Percentiles rank a stretch among this genome's conserved stretches.
Evolutionary conservation across 2,329 filamentous ascomycete genomes (phyloP).

Genomic region (Colletotrichum sp.): DNA sequence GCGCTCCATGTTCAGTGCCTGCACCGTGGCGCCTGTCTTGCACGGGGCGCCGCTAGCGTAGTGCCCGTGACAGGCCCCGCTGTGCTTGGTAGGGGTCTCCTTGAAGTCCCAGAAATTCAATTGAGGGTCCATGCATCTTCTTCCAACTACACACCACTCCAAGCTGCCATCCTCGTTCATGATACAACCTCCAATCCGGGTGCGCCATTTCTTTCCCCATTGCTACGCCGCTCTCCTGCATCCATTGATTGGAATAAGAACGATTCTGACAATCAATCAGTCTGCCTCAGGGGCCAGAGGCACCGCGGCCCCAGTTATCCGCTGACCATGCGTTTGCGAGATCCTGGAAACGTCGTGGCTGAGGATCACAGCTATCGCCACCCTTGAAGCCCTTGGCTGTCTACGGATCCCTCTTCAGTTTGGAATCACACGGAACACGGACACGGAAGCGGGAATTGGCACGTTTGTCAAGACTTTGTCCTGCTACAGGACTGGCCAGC

Average conservation of each 20-base stretch:
- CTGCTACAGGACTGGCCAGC: background rate
- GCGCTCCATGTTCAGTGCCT: background rate
- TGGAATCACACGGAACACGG: background rate
- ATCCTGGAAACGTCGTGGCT: background rate
- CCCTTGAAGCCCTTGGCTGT: background rate
- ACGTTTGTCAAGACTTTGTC: background rate
- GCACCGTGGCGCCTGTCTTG: background rate
- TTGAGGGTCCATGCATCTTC: background rate
- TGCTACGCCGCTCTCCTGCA: background rate
- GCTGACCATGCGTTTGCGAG: background rate
- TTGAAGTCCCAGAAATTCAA: background rate
- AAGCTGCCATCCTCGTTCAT: background rate
- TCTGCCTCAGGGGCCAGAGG: background rate
- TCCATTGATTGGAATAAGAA: background rate
- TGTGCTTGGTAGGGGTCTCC: background rate
- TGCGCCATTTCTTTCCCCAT: background rate
- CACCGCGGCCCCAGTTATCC: background rate
- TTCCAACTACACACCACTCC: constrained; percentile 10
- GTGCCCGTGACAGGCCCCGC: background rate
- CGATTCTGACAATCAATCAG: background rate
- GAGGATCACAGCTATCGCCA: background rate
- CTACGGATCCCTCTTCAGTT: background rate
- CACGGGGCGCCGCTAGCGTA: background rate
- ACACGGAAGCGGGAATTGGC: background rate
- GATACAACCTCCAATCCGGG: background rate